Base-by-base conservation (phyloP, 1,284 basidiomycete species). In the Apiotrichum siamense region DNA sequence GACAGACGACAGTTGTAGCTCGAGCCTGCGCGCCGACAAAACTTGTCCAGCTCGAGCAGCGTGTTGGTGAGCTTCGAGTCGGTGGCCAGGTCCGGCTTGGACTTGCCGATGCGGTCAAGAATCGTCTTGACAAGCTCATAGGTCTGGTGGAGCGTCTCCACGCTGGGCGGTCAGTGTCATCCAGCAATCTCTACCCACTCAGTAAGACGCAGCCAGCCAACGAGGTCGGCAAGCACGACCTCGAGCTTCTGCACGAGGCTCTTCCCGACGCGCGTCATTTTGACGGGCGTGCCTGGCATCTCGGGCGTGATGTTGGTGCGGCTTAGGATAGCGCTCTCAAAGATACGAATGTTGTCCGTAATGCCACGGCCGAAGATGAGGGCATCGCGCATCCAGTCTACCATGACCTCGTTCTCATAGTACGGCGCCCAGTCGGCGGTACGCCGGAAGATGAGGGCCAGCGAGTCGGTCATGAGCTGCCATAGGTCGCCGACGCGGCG, bases 371-470 rank as follows among this genome's bases (percentile, higher is more conserved):
- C 88, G 66, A 94, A 91, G 50, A 96, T 91, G 47, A 97, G 78
- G 1, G 91, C 92, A 68, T 97, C 93, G 55, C 91, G 83, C 93
- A 97, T 96, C 92, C 92, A 97, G 42, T 85, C 81, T 23, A 86
- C 80, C 91, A 97, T 94, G 47, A 84, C 83, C 26, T 83, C 80
- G 62, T 82, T 83, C 53, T 87, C 84, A 67, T 88, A 88, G 65
- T 80, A 85, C 11, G 77, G 73, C 0, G 93, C 82, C 92, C 92
- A 97, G 20, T 77, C 67, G 0, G 85, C 84, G 3, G 90, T 92
- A 47, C 81, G 80, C 62, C 81, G 82, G 75, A 94, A 94, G 57
- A 97, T 89, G 47, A 86, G 78, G 0, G 86, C 80, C 41, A 93
- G 80, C 5, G 87, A 81, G 47, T 80, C 78, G 11, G 85, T 85